A percentile compares a stretch with the other conserved stretches of the same genome.
Conservation (phyloP, 805 yeast genomes). For the Candida andamanensis region DNA sequence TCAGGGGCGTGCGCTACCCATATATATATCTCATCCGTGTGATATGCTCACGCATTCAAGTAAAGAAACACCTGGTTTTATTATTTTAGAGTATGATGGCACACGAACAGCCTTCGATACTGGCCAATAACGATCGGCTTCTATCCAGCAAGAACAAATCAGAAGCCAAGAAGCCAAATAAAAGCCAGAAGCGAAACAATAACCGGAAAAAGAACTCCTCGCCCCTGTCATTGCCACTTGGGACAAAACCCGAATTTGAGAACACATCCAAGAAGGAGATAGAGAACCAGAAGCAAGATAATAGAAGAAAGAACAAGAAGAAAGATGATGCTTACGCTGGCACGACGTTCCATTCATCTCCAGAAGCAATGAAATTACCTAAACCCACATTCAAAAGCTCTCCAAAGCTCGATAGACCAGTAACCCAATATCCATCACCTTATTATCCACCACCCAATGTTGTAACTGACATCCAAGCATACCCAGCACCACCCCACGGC, state of each 20-base stretch:
- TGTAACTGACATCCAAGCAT: not conserved
- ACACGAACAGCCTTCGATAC: too few species aligned
- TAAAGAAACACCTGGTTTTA: not conserved
- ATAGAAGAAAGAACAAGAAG: constrained; percentile 5
- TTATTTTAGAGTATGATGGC: too few species aligned
- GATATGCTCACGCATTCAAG: too few species aligned
- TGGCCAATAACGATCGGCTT: too few species aligned
- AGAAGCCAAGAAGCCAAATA: too few species aligned
- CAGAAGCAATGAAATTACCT: constrained; percentile 51
- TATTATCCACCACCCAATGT: constrained; percentile 8
- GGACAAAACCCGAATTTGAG: not conserved
- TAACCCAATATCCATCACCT: constrained; percentile 27
- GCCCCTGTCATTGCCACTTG: not conserved
- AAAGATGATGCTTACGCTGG: constrained; percentile 44
- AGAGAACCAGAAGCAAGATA: constrained; percentile 1
- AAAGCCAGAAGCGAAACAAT: constrained; percentile 13
- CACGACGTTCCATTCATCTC: constrained; percentile 52
- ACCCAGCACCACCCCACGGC: not conserved
- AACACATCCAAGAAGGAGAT: not conserved
- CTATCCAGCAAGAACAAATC: too few species aligned
- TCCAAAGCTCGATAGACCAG: constrained; percentile 19
- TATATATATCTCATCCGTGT: too few species aligned
- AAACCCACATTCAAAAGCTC: constrained; percentile 44
- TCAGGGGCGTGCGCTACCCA: too few species aligned
- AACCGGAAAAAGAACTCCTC: constrained; percentile 16